phyloP scores from a whole-genome alignment of 768 basidiomycete genomes.

The Melanogaster broomeanus region DNA sequence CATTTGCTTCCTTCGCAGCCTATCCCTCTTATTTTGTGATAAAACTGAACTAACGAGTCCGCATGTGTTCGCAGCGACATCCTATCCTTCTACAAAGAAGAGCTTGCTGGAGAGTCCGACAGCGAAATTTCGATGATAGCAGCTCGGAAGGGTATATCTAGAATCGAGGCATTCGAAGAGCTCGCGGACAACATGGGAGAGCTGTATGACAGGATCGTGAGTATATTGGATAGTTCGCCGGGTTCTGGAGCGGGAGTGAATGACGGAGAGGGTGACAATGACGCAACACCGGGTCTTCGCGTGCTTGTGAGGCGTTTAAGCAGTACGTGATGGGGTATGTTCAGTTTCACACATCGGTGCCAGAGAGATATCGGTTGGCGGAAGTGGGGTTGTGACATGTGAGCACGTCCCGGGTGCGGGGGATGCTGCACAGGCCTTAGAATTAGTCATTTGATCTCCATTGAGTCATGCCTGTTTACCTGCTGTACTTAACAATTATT shows the following conservation, averaged over 20 bases:
- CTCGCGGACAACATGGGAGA: conserved; percentile 28
- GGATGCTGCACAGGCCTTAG: too few species aligned
- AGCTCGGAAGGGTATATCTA: conserved; percentile 19
- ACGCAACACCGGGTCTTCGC: too few species aligned
- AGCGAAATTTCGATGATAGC: conserved; percentile 39
- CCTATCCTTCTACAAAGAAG: conserved; percentile 45
- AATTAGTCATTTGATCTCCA: too few species aligned
- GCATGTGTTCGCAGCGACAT: conserved; percentile 35
- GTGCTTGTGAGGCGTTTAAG: conserved; percentile 20
- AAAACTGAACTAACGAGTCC: too few species aligned
- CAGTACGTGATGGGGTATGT: conserved; percentile 25
- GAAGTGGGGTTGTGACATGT: conserved; percentile 23
- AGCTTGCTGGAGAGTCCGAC: conserved; percentile 33
- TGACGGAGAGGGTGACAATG: too few species aligned
- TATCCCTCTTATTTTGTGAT: too few species aligned
- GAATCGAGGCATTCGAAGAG: conserved; percentile 25
- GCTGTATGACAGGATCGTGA: conserved; percentile 22
- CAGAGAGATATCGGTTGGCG: conserved; percentile 24
- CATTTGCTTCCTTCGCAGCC: too few species aligned
- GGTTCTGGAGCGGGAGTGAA: too few species aligned
- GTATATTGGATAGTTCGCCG: conserved; percentile 21
- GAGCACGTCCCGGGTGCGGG: too few species aligned
- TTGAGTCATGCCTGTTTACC: too few species aligned
- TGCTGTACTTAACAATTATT: too few species aligned
- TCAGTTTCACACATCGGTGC: conserved; percentile 28